Conservation (phyloP, 1,284 basidiomycete species). For the Ganoderma lingzhi region DNA sequence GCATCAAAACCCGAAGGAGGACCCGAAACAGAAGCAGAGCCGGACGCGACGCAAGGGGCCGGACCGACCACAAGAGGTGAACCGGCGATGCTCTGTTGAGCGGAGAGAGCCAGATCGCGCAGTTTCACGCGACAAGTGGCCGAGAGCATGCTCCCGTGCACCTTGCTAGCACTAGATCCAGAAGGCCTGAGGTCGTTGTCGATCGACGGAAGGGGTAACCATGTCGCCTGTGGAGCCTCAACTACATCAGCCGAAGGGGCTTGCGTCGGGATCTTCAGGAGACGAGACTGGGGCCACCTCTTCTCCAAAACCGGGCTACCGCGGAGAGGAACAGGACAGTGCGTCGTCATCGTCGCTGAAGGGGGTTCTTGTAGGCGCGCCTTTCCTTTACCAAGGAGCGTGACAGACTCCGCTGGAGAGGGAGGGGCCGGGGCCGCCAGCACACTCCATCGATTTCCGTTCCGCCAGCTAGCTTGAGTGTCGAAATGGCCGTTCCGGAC, state of each 20-base stretch:
- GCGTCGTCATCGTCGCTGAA: no score
- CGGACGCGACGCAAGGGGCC: background rate
- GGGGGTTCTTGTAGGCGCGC: background rate
- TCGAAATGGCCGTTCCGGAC: background rate
- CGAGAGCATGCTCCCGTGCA: conserved; percentile 12
- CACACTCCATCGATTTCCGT: conserved; percentile 3
- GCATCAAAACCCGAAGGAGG: background rate
- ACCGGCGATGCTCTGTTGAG: background rate
- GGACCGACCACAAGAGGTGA: background rate
- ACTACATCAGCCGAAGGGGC: no score
- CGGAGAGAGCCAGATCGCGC: conserved; percentile 4
- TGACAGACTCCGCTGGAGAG: background rate
- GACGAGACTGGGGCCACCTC: background rate
- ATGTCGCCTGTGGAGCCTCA: background rate
- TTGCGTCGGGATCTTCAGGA: background rate
- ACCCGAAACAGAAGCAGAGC: background rate
- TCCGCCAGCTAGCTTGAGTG: background rate
- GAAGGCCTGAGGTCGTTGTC: background rate
- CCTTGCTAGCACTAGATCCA: background rate
- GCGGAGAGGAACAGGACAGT: no score
- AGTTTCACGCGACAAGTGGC: background rate
- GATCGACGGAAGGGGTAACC: background rate
- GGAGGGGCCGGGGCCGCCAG: background rate
- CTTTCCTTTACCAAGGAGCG: background rate
- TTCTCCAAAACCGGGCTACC: background rate